Percentiles rank a stretch among this genome's conserved stretches.
These are phyloP conservation scores for Hanseniaspora singularis DNA, from an alignment of 805 yeast species.

Conservation along the genomic window DNA sequence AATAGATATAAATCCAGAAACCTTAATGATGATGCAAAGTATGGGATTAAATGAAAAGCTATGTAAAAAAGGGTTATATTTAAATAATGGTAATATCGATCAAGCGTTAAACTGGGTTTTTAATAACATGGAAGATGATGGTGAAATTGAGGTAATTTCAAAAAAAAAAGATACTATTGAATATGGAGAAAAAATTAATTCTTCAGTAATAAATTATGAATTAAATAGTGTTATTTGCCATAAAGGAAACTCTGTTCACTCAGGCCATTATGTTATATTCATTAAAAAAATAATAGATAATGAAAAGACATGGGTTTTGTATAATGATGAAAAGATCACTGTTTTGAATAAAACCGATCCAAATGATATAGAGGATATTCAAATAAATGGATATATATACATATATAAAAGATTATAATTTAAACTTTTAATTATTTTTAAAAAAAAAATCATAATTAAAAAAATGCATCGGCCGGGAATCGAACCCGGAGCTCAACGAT, in stretches of 20 bases:
- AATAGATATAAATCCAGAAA: constrained; percentile 22
- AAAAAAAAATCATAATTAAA: background rate
- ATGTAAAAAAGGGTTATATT: constrained; percentile 58
- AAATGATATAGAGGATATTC: constrained; percentile 33
- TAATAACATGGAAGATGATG: constrained; percentile 66
- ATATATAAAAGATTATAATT: constrained; percentile 20
- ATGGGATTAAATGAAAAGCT: constrained; percentile 71
- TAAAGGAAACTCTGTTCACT: constrained; percentile 78
- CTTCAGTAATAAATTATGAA: constrained; percentile 19
- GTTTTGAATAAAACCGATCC: constrained; percentile 33
- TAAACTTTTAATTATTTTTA: background rate
- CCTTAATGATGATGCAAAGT: constrained; percentile 22
- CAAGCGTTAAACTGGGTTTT: constrained; percentile 89
- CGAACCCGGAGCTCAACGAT: constrained; percentile 32
- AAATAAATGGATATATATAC: constrained; percentile 39
- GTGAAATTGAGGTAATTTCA: constrained; percentile 32
- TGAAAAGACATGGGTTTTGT: constrained; percentile 53
- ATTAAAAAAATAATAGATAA: constrained; percentile 36
- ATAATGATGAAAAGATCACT: constrained; percentile 83
- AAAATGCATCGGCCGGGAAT: constrained; percentile 25
- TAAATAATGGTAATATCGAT: constrained; percentile 51
- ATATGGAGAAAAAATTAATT: constrained; percentile 19
- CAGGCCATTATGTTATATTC: constrained; percentile 85
- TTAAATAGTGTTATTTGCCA: constrained; percentile 68
- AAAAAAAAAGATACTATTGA: constrained; percentile 4